phyloP scores from a whole-genome alignment of 225 moss, liverwort and hornwort species.

The Sphagnum tenellum region DNA sequence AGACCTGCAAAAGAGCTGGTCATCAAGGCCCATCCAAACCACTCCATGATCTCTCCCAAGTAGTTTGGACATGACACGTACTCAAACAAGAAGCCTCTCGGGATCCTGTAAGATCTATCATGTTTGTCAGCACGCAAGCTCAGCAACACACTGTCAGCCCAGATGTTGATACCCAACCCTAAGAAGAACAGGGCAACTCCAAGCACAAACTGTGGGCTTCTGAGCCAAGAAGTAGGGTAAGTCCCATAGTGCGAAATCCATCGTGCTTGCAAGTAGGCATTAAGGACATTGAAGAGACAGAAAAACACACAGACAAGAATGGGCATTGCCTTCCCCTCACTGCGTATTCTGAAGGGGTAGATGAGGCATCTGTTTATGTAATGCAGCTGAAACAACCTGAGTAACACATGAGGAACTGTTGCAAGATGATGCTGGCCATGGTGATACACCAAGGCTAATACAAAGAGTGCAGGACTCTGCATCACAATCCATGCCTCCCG shows the following conservation, averaged over 20 bases:
- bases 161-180: constrained; percentile 68
- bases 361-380: constrained; percentile 79
- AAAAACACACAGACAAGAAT: constrained; percentile 45
- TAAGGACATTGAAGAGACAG: constrained; percentile 51
- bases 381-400: constrained; percentile 71
- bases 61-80: constrained; percentile 72
- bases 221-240: constrained; percentile 57
- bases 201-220: constrained; percentile 57
- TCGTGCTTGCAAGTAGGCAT: constrained; percentile 64
- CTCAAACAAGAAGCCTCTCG: constrained; percentile 54
- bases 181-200: constrained; percentile 40
- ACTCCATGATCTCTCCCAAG: constrained; percentile 69
- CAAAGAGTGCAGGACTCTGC: constrained; percentile 84
- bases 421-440: constrained; percentile 50
- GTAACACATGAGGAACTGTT: constrained; percentile 51
- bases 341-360: constrained; percentile 71
- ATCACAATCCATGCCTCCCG: constrained; percentile 82
- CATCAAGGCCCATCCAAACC: constrained; percentile 90
- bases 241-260: constrained; percentile 78
- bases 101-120: constrained; percentile 73
- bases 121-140: constrained; percentile 51
- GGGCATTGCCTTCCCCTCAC: constrained; percentile 43
- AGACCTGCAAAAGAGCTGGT: constrained; percentile 70
- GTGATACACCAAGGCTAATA: constrained; percentile 58
- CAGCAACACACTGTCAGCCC: constrained; percentile 71